These are phyloP conservation scores for Lasiodiplodia sp. DNA, from an alignment of 2,329 filamentous ascomycete genomes.

Conservation along the genomic window DNA sequence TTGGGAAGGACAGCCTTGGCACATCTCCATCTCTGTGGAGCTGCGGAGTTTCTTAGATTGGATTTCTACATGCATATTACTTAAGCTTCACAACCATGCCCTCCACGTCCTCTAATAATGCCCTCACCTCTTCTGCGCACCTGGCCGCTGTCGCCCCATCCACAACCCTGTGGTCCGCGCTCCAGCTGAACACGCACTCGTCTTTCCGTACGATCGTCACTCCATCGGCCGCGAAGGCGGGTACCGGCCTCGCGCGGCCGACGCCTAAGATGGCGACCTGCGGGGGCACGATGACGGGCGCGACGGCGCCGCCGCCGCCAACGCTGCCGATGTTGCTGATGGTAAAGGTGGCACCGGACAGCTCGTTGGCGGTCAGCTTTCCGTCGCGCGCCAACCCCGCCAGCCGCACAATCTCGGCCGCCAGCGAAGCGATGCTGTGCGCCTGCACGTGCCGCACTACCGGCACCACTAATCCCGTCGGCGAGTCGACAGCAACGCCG, in stretches of 20 bases:
- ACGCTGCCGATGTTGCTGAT: constrained; percentile 97
- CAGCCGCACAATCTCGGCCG: constrained; percentile 76
- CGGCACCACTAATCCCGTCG: constrained; percentile 85
- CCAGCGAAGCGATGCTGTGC: constrained; percentile 79
- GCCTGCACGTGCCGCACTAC: constrained; percentile 85
- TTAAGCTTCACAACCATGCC: constrained; percentile 83
- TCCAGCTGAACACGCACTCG: constrained; percentile 93
- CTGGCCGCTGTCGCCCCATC: constrained; percentile 95
- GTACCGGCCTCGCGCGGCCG: constrained; percentile 79
- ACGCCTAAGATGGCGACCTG: constrained; percentile 94
- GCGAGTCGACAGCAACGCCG: constrained; percentile 94
- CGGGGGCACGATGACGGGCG: constrained; percentile 86
- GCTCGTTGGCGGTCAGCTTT: constrained; percentile 75
- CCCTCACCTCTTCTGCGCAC: constrained; percentile 81
- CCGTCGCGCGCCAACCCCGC: constrained; percentile 76
- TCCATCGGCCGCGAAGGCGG: constrained; percentile 70
- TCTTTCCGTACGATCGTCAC: constrained; percentile 73
- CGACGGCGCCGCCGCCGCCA: constrained; percentile 89
- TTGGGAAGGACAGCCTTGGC: too few species aligned
- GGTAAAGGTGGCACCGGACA: constrained; percentile 89
- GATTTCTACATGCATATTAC: constrained; percentile 47
- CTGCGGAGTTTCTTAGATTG: too few species aligned
- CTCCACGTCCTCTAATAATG: constrained; percentile 83
- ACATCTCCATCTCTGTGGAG: too few species aligned
- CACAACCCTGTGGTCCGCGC: constrained; percentile 90